Evolutionary conservation across 495 filamentous ascomycete species (phyloP), one percentile per base, ranked within the genome.

Genomic region (Schizothecium vesticola): DNA sequence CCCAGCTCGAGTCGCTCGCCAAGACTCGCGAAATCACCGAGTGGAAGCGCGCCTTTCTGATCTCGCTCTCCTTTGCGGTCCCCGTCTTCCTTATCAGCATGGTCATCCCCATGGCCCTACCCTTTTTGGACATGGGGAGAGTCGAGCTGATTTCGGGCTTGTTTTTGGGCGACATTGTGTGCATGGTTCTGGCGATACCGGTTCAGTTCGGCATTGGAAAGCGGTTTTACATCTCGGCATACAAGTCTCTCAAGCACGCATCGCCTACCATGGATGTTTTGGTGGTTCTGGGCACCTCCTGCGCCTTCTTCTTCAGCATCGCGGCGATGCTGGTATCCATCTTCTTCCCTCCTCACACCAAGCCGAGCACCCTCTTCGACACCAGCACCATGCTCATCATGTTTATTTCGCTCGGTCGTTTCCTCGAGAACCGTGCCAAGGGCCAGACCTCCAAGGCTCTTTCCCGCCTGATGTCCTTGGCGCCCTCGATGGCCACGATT

Each of bases 301-400:
- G 94, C n/a, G 95, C 95, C 3, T 99, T 97, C 83, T 97, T 98
- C 78, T 99, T 97, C 80, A 97, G 94, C 76, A 79, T 92, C 70
- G 88, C 91, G 56, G 90, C 93, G 12, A 98, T 99, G 93, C 16
- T 88, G 13, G 88, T 97, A 33, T 92, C 92, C 8, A 73, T 98
- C 24, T 59, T 90, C 3, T 80, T 84, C 33, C 79, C 84, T 9
- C 89, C 91, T 5, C 93, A 97, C 72, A 84, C 82, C 9, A 85
- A 89, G 23, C 95, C 95, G 2, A 88, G 86, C 65, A 97, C 92
- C 7, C 90, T 98, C 3, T 99, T 98, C 70, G 95, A 99, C 71
- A 99, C 95, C 0, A 97, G 93, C 76, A 97, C 93, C 24, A 99
- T 98, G 96, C 86, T 99, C 24, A 97, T 99, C 75, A 97, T 92